Base-by-base conservation (phyloP, 345 rosid genomes). In the Populus simonii region DNA sequence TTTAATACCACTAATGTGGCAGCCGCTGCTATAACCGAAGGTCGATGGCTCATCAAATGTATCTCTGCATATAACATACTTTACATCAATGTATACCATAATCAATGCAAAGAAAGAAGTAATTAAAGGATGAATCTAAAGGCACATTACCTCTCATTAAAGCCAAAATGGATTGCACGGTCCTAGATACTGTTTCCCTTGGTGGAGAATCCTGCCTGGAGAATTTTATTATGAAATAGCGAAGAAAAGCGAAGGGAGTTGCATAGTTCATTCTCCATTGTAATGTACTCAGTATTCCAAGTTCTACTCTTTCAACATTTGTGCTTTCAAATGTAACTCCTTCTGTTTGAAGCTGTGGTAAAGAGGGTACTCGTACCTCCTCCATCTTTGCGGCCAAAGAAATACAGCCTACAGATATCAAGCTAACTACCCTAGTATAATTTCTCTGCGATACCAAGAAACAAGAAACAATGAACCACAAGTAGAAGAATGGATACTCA, bases 361-460 rank as follows among this genome's bases (percentile, higher is more conserved):
- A 90, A 66, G 86, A 87, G 74, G 98, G 99, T 27, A 89, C 93
- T 49, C 87, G 84, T 43, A 85, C 87, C 85, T 96, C 97, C 84
- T 92, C 97, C 33, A 96, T 91, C 88, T 96, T 96, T 45, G 98
- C 97, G 73, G 99, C 95, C 43, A 96, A 68, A 49, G 98, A 92
- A 77, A 96, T 90, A 49, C 98, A 96, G 39, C 95, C 85, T 16
- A 92, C 94, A 16, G 97, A 89, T 43, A 90, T 83, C 23, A 96
- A 92, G 80, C 88, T 97, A 74, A 89, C 87, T 90, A 83, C 91
- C 99, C 99, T 91, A 41, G 93, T 89, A 84, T 88, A 86, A 63
- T 86, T 92, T 25, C 76, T 76, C 79, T 89, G 92, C 62, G 33
- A 73, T 11, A 73, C 23, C 18, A 36, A 36, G 36, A 29, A 53